Percentiles rank a stretch among this genome's conserved stretches.
phyloP scores from a whole-genome alignment of 192 early-diverging fungal genomes.

The Coemansia sp. region DNA sequence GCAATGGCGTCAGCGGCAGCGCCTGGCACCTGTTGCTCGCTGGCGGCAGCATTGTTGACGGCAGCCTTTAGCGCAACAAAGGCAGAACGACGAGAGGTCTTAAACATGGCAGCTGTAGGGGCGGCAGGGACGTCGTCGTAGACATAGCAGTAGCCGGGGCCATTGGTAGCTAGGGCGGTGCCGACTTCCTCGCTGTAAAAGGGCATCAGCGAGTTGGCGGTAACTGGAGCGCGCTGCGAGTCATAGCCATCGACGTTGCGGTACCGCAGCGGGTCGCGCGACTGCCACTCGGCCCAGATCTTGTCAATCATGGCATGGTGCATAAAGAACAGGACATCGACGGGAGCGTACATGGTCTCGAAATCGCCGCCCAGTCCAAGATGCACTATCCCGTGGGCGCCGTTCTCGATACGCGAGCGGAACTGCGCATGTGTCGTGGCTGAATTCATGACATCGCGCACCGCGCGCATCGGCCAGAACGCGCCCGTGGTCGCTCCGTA shows the following conservation, averaged over 20 bases:
- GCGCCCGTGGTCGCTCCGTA: conserved; percentile 39
- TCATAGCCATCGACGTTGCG: conserved; percentile 43
- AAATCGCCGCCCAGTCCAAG: conserved; percentile 58
- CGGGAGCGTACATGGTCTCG: conserved; percentile 58
- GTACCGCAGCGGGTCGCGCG: conserved; percentile 31
- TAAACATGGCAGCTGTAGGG: conserved; percentile 18
- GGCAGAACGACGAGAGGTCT: neutral
- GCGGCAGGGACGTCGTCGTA: conserved; percentile 52
- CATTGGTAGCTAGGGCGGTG: conserved; percentile 35
- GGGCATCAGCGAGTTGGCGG: conserved; percentile 38
- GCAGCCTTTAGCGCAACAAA: conserved; percentile 7
- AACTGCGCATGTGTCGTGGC: conserved; percentile 49
- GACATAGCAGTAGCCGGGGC: conserved; percentile 51
- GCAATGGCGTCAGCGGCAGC: neutral
- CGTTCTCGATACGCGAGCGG: conserved; percentile 58
- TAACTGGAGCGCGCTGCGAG: conserved; percentile 25
- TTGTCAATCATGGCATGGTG: conserved; percentile 72
- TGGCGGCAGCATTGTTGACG: conserved; percentile 4
- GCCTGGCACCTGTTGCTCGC: neutral
- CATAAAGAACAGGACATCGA: conserved; percentile 65
- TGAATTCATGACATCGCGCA: conserved; percentile 46
- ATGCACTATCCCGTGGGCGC: conserved; percentile 58
- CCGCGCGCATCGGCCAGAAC: conserved; percentile 54
- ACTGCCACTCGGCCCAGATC: conserved; percentile 64
- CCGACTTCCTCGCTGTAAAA: conserved; percentile 50